phyloP scores from a whole-genome alignment of 306 rosid genomes.

The Vigna reflexopilosa region DNA sequence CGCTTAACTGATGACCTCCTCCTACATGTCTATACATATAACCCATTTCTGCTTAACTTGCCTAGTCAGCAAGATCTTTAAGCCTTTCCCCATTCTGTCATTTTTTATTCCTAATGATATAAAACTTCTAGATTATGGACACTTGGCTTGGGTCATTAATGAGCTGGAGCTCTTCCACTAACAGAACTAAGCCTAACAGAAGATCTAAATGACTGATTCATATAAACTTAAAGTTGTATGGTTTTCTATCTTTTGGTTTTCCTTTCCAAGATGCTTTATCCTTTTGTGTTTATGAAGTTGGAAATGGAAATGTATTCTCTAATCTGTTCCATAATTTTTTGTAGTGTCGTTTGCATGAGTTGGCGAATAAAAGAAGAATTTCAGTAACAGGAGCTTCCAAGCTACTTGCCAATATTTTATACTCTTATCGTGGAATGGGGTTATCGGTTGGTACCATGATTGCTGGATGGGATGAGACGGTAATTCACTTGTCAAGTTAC shows the following conservation, averaged over 20 bases:
- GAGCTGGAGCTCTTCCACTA: neutral
- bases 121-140: neutral
- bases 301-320: constrained; percentile 23
- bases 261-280: neutral
- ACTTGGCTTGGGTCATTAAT: neutral
- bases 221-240: neutral
- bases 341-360: constrained; percentile 88
- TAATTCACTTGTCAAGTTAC: constrained; percentile 44
- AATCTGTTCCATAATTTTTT: constrained; percentile 28
- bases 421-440: constrained; percentile 98
- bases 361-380: constrained; percentile 92
- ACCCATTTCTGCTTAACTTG: neutral
- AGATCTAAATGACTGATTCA: constrained; percentile 17
- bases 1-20: neutral
- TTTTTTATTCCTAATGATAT: neutral
- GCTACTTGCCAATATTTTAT: constrained; percentile 90
- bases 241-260: neutral
- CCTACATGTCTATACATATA: neutral
- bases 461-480: constrained; percentile 99
- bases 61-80: neutral
- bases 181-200: neutral
- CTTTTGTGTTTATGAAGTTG: neutral
- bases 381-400: constrained; percentile 98
- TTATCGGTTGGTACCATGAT: constrained; percentile 98
- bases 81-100: constrained; percentile 4